A percentile compares a stretch with the other conserved stretches of the same genome.
Evolutionary conservation across 2,329 filamentous ascomycete species (phyloP).

Genomic region (Polychaeton citri): DNA sequence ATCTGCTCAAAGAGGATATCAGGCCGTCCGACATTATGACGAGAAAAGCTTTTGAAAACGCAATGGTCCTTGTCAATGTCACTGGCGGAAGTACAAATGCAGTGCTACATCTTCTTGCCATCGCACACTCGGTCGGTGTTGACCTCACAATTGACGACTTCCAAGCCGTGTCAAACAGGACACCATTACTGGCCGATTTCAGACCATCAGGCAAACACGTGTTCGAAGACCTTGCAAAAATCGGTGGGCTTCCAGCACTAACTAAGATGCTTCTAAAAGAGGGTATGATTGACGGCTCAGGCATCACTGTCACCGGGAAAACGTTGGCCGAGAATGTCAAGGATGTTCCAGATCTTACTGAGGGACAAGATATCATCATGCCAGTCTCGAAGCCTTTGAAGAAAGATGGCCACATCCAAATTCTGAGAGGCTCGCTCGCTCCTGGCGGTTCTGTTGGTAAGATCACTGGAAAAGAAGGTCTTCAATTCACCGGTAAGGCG

Average conservation of each 20-base stretch:
- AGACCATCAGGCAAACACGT: constrained; percentile 41
- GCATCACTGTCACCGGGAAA: constrained; percentile 38
- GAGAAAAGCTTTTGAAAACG: constrained; percentile 35
- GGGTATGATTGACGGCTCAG: constrained; percentile 33
- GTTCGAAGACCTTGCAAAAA: constrained; percentile 46
- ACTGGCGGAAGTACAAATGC: constrained; percentile 39
- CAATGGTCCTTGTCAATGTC: constrained; percentile 38
- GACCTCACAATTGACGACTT: constrained; percentile 40
- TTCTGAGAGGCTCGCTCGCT: constrained; percentile 55
- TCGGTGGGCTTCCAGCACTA: constrained; percentile 36
- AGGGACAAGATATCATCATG: constrained; percentile 56
- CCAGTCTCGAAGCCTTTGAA: constrained; percentile 59
- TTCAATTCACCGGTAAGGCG: constrained; percentile 53
- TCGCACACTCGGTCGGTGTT: constrained; percentile 36
- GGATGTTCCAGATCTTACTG: constrained; percentile 49
- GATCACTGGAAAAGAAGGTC: constrained; percentile 65
- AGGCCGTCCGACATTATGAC: constrained; percentile 37
- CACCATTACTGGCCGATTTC: constrained; percentile 37
- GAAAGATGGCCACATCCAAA: constrained; percentile 57
- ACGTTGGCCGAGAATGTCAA: constrained; percentile 37
- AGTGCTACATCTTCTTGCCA: constrained; percentile 38
- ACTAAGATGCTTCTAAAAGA: constrained; percentile 38
- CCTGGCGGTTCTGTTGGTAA: constrained; percentile 60
- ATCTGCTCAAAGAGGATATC: constrained; percentile 38
- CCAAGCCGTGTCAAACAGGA: constrained; percentile 36